These are phyloP conservation scores for Salvia miltiorrhiza DNA, from an alignment of 257 asterid genomes.

Conservation along the genomic window DNA sequence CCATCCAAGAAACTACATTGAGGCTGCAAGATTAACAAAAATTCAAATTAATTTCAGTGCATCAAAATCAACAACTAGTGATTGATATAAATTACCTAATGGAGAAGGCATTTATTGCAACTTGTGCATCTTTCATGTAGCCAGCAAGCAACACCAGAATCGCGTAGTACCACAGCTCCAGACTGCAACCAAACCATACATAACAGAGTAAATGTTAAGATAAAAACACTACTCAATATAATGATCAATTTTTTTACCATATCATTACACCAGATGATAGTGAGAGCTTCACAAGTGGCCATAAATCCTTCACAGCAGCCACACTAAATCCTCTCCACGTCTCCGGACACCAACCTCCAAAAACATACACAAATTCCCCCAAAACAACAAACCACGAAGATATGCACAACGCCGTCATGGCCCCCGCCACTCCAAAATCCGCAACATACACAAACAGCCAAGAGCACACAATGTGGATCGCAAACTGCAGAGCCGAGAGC, in stretches of 20 bases:
- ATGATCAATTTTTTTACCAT: slow-evolving; percentile 19
- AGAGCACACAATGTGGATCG: slow-evolving; percentile 1
- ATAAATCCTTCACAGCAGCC: slow-evolving; percentile 41
- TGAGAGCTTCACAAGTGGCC: slow-evolving; percentile 28
- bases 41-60: background rate
- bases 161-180: slow-evolving; percentile 51
- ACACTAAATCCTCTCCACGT: slow-evolving; percentile 46
- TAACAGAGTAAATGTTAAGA: background rate
- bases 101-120: slow-evolving; percentile 45
- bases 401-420: slow-evolving; percentile 26
- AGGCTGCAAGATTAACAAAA: slow-evolving; percentile 33
- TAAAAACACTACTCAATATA: too few species aligned
- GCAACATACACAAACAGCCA: slow-evolving; percentile 23
- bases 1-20: slow-evolving; percentile 44
- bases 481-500: slow-evolving; percentile 19
- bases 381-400: slow-evolving; percentile 28
- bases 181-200: slow-evolving; percentile 19
- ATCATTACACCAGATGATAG: slow-evolving; percentile 28
- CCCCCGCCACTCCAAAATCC: slow-evolving; percentile 17
- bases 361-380: slow-evolving; percentile 16
- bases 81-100: slow-evolving; percentile 24
- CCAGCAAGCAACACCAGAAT: slow-evolving; percentile 43
- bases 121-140: slow-evolving; percentile 38
- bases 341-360: slow-evolving; percentile 51
- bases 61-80: background rate